phyloP scores from a whole-genome alignment of 371 early-diverging fungal genomes.

The Rhizopus arrhizus region DNA sequence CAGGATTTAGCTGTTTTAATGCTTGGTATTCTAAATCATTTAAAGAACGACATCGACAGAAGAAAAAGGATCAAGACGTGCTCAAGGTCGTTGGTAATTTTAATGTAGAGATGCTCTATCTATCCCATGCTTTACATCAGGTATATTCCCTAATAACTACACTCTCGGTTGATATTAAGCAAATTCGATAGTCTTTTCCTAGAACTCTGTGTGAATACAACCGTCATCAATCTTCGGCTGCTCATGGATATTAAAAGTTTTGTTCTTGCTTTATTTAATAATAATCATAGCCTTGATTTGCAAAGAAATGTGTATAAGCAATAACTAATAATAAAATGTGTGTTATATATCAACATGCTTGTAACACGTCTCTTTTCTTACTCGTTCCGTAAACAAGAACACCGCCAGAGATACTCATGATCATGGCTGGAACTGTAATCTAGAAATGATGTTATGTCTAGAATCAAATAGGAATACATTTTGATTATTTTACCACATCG shows the following conservation, averaged over 20 bases:
- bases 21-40: constrained; percentile 45
- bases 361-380: constrained; percentile 27
- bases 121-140: constrained; percentile 21
- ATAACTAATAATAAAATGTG: constrained; percentile 23
- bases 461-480: neutral
- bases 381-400: constrained; percentile 86
- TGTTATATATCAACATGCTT: neutral
- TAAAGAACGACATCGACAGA: constrained; percentile 28
- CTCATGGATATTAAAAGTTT: neutral
- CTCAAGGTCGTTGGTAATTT: constrained; percentile 46
- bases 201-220: neutral
- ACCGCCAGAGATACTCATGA: constrained; percentile 87
- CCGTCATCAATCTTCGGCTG: neutral
- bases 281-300: constrained; percentile 48
- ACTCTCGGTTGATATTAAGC: neutral
- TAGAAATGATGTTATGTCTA: constrained; percentile 11
- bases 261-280: neutral
- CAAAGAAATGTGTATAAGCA: constrained; percentile 54
- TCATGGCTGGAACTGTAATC: constrained; percentile 81
- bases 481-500: constrained; percentile 53
- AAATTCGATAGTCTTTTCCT: neutral
- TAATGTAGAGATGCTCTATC: constrained; percentile 41
- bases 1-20: constrained; percentile 51
- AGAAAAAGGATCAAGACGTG: constrained; percentile 24
- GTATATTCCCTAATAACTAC: constrained; percentile 10